Evolutionary conservation across 768 basidiomycete genomes (phyloP).

Genomic region (Calocybe cyanea): DNA sequence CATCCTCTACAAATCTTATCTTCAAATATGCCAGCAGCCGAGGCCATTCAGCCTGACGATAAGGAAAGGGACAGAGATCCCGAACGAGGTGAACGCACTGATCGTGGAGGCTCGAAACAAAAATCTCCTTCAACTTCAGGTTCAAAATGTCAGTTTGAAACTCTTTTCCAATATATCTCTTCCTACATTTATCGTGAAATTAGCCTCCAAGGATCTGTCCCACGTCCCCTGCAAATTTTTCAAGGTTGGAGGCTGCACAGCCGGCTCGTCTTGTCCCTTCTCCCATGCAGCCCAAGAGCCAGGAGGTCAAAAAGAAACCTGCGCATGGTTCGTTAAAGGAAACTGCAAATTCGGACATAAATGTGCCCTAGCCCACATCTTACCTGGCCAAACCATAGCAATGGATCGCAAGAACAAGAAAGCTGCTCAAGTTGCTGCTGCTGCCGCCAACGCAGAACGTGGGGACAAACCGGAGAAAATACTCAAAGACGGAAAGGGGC

Average conservation of each 20-base stretch:
- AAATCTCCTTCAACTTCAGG: slow-evolving; percentile 16
- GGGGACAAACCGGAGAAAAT: slow-evolving; percentile 26
- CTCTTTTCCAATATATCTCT: neutral
- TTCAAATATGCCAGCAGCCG: slow-evolving; percentile 17
- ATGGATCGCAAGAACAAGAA: slow-evolving; percentile 99
- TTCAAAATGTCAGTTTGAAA: slow-evolving; percentile 18
- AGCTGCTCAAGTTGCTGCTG: slow-evolving; percentile 69
- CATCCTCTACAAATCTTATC: neutral
- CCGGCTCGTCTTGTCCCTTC: slow-evolving; percentile 94
- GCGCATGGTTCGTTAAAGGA: slow-evolving; percentile 92
- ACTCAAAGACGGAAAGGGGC: slow-evolving; percentile 22
- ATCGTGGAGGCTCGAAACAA: slow-evolving; percentile 17
- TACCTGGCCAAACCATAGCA: slow-evolving; percentile 90
- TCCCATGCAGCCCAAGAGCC: slow-evolving; percentile 75
- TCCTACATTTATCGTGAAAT: slow-evolving; percentile 21
- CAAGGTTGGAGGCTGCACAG: slow-evolving; percentile 91
- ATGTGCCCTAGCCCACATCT: slow-evolving; percentile 91
- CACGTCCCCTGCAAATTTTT: slow-evolving; percentile 99
- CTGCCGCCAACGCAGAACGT: slow-evolving; percentile 27
- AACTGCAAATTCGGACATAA: slow-evolving; percentile 72
- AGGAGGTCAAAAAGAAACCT: slow-evolving; percentile 75
- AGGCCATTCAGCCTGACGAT: slow-evolving; percentile 19
- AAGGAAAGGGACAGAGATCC: slow-evolving; percentile 18
- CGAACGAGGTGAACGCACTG: slow-evolving; percentile 17
- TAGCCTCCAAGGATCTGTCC: slow-evolving; percentile 73